Evolutionary conservation across 73 alveolate genomes (phyloP).

Genomic region (Stentor roeselii): DNA sequence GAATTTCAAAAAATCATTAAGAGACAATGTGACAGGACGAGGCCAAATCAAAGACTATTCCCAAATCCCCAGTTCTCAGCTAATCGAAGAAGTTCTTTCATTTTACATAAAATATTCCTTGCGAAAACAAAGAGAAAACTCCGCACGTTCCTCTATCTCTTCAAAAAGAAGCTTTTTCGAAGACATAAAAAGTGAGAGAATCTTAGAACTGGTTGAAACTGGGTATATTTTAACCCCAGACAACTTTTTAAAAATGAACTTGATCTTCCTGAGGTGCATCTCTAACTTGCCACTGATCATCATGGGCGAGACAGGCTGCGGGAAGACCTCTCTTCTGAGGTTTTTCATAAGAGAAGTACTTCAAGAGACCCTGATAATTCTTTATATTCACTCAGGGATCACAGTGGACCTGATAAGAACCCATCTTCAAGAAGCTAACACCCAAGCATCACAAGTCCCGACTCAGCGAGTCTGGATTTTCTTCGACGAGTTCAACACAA

Average conservation of each 20-base stretch:
- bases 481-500: conserved; percentile 25
- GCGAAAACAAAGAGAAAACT: not conserved
- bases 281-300: conserved; percentile 66
- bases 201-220: not conserved
- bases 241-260: conserved; percentile 68
- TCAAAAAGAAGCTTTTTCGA: not conserved
- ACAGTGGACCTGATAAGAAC: conserved; percentile 44
- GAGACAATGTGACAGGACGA: not conserved
- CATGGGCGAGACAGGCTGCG: conserved; percentile 85
- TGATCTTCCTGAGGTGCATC: conserved; percentile 52
- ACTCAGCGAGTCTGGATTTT: conserved; percentile 25
- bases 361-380: conserved; percentile 39
- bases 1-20: no score
- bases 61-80: not conserved
- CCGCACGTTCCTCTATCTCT: no score
- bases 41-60: not conserved
- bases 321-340: conserved; percentile 65
- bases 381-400: conserved; percentile 65
- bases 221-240: conserved; percentile 66
- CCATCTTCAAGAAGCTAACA: conserved; percentile 37
- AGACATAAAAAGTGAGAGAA: not conserved
- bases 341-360: conserved; percentile 48
- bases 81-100: not conserved
- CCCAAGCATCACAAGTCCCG: conserved; percentile 32
- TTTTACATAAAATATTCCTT: not conserved